phyloP scores from a whole-genome alignment of 1,284 basidiomycete genomes.

The Pseudozyma sp. region DNA sequence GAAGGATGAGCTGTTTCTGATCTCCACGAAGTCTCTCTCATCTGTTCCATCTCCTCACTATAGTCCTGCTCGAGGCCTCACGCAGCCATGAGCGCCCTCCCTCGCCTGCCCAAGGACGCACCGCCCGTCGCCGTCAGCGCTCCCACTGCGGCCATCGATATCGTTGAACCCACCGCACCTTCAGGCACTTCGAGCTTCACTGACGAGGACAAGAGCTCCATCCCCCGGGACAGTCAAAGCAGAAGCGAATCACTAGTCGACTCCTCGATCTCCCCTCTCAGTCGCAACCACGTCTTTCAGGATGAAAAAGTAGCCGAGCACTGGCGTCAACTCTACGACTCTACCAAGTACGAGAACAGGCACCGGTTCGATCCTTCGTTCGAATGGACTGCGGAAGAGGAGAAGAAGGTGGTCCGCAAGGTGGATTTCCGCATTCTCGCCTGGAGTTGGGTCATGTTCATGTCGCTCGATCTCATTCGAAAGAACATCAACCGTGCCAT shows the following conservation, averaged over 20 bases:
- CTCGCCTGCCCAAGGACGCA: slow-evolving; percentile 20
- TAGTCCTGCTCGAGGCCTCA: background rate
- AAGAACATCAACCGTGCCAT: slow-evolving; percentile 52
- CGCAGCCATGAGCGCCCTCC: slow-evolving; percentile 28
- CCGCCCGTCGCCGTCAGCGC: slow-evolving; percentile 25
- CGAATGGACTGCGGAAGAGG: slow-evolving; percentile 33
- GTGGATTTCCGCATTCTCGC: slow-evolving; percentile 25
- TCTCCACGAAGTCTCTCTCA: too few species aligned
- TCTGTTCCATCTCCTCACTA: too few species aligned
- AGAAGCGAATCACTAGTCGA: slow-evolving; percentile 22
- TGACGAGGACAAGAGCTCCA: slow-evolving; percentile 22
- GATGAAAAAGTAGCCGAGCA: slow-evolving; percentile 37
- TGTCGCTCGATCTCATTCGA: slow-evolving; percentile 48
- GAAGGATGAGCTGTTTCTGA: too few species aligned
- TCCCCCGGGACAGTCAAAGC: slow-evolving; percentile 7
- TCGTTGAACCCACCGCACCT: slow-evolving; percentile 5
- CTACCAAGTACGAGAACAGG: slow-evolving; percentile 33
- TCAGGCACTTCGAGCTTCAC: slow-evolving; percentile 16
- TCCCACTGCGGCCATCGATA: slow-evolving; percentile 15
- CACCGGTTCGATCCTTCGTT: slow-evolving; percentile 44
- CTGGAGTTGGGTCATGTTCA: slow-evolving; percentile 45
- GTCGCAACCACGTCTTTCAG: slow-evolving; percentile 38
- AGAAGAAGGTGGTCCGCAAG: slow-evolving; percentile 19
- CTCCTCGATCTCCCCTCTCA: slow-evolving; percentile 17
- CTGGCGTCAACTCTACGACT: slow-evolving; percentile 43